Percentiles rank a stretch among this genome's conserved stretches.
Evolutionary conservation across 2,329 filamentous ascomycete genomes (phyloP).

Genomic region (Cephalotrichum gorgonifer): DNA sequence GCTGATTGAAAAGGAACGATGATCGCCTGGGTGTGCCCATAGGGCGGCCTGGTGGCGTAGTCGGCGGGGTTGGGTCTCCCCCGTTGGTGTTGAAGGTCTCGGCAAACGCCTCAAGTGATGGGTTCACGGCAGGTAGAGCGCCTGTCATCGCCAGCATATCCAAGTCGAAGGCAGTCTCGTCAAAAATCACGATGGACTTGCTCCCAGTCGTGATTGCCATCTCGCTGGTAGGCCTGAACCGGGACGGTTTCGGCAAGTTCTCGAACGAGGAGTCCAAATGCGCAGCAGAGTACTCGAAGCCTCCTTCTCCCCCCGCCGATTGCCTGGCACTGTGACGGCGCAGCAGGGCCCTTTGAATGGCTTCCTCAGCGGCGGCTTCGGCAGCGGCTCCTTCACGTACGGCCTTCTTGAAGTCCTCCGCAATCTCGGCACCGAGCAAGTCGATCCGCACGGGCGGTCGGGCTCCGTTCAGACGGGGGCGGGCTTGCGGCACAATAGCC

Average conservation of each 20-base stretch:
- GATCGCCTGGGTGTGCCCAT: slow-evolving; percentile 40
- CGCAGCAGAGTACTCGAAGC: slow-evolving; percentile 29
- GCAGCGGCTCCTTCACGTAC: slow-evolving; percentile 53
- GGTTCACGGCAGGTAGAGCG: slow-evolving; percentile 29
- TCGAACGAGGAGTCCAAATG: slow-evolving; percentile 25
- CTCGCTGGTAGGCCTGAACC: slow-evolving; percentile 35
- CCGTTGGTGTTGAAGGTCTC: slow-evolving; percentile 38
- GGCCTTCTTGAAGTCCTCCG: slow-evolving; percentile 69
- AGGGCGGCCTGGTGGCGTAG: slow-evolving; percentile 41
- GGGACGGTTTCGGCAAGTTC: slow-evolving; percentile 6
- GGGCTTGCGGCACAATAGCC: slow-evolving; percentile 47
- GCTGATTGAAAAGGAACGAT: slow-evolving; percentile 43
- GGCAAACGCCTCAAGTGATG: slow-evolving; percentile 41
- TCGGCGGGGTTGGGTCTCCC: slow-evolving; percentile 49
- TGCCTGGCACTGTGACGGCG: not conserved
- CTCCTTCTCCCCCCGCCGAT: slow-evolving; percentile 9
- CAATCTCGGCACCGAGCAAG: slow-evolving; percentile 65
- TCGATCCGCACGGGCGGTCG: slow-evolving; percentile 62
- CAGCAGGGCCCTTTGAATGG: not conserved
- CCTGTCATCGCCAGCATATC: slow-evolving; percentile 43
- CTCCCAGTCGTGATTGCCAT: slow-evolving; percentile 65
- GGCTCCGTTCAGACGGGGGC: slow-evolving; percentile 26
- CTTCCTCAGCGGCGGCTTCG: slow-evolving; percentile 16
- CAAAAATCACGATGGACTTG: slow-evolving; percentile 82
- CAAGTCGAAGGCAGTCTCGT: slow-evolving; percentile 47